Base-by-base conservation (phyloP, 495 filamentous ascomycete species). In the Tuber magnatum region DNA sequence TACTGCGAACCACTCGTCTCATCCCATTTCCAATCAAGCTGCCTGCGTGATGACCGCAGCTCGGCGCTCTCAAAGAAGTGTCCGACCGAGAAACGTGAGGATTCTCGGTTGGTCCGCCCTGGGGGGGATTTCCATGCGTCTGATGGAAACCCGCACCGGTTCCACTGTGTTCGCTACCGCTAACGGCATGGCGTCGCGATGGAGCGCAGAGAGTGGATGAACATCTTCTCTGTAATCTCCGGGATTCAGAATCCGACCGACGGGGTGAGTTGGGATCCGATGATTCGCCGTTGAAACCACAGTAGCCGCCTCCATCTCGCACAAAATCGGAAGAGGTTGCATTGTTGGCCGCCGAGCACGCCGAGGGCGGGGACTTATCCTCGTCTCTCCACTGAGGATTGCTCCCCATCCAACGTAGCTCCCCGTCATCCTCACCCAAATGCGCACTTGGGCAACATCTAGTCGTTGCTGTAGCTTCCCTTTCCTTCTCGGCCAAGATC, bases 321-420 rank as follows among this genome's bases (percentile, higher is more conserved):
- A 82, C 80, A 43, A 73, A 79, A 69, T 82, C 80, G 41, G 80
- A 76, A 70, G 80, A 82, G 32, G 73, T 61, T 71, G 80, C 42
- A 70, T 77, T 82, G 51, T 75, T 73, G 69, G 78, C 76, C 35
- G 73, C 75, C 39, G 78, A 71, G 20, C 71, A 75, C 46, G 80
- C 73, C 71, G 76, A 68, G 28, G 78, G 71, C 56, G 74, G 76
- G 69, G 73, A 80, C 40, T 73, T 79, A 9, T 82, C 80, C 32
- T 81, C 80, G 44, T 77, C 76, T 48, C 75, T 69, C 69, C 74
- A 81, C 69, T 76, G 69, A 28, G 77, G 71, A 41, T 70, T 72
- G 38, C 77, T 74, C 51, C 80, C 80, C 80, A 82, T 77, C 80
- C 80, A 82, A 70, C 79, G 80, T 35, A 82, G 70, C 68, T 82